phyloP scores from a whole-genome alignment of 306 rosid species.

The Vicia faba region DNA sequence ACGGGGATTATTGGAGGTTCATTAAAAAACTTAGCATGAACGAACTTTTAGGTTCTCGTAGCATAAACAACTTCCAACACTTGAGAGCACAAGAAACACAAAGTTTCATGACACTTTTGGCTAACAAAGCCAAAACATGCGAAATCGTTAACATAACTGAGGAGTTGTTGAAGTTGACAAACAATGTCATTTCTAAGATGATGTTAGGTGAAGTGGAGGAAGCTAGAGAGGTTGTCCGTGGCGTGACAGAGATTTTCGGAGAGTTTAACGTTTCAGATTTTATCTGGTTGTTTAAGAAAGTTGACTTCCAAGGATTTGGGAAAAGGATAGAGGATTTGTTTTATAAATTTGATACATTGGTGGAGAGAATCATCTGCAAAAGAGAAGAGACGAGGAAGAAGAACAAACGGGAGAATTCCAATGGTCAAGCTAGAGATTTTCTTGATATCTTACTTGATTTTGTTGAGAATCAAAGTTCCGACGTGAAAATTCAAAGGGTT shows the following conservation, averaged over 20 bases:
- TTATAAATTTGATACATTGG: constrained; percentile 28
- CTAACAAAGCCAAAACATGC: neutral
- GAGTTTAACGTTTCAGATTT: constrained; percentile 45
- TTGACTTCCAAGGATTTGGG: constrained; percentile 39
- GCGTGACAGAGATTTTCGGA: constrained; percentile 39
- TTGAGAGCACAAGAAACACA: constrained; percentile 34
- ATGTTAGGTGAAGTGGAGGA: constrained; percentile 43
- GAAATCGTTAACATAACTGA: constrained; percentile 32
- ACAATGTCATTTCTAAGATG: constrained; percentile 43
- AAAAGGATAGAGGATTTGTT: constrained; percentile 42
- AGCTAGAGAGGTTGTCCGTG: constrained; percentile 35
- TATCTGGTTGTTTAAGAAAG: constrained; percentile 41
- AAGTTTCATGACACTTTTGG: constrained; percentile 7
- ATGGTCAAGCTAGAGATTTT: constrained; percentile 14
- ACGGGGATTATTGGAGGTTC: constrained; percentile 33
- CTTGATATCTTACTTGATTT: constrained; percentile 43
- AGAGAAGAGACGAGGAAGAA: constrained; percentile 34
- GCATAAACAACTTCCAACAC: neutral
- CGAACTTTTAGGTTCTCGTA: constrained; percentile 34
- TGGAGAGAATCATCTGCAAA: constrained; percentile 46
- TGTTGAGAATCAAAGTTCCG: constrained; percentile 41
- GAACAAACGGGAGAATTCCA: constrained; percentile 3
- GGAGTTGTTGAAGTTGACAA: constrained; percentile 36
- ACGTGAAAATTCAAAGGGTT: constrained; percentile 40
- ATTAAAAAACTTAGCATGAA: constrained; percentile 19